Conservation (phyloP, 73 alveolate species). For the Paramecium tetraurelia region DNA sequence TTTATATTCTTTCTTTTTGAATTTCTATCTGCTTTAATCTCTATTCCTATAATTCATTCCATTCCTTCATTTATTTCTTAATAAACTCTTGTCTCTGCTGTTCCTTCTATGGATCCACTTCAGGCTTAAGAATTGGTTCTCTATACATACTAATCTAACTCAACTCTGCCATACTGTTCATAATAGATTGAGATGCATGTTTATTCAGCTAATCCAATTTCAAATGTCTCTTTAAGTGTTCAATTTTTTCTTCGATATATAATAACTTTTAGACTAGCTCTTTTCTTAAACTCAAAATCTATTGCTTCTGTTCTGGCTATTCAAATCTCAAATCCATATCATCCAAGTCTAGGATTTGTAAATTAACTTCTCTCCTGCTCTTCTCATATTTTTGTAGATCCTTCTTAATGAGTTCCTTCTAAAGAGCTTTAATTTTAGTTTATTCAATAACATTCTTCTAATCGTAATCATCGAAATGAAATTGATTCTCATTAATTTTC, state of each 20-base stretch:
- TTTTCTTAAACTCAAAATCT: neutral
- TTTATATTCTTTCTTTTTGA: neutral
- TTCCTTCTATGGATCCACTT: slow-evolving; percentile 23
- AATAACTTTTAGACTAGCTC: slow-evolving; percentile 8
- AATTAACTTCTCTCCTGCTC: neutral
- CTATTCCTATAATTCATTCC: slow-evolving; percentile 52
- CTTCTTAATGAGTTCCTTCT: slow-evolving; percentile 3
- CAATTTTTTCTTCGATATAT: slow-evolving; percentile 25
- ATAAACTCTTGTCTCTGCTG: slow-evolving; percentile 2
- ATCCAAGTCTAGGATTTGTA: slow-evolving; percentile 6
- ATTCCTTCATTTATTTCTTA: slow-evolving; percentile 44
- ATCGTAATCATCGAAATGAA: neutral
- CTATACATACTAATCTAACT: slow-evolving; percentile 32
- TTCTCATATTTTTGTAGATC: slow-evolving; percentile 18
- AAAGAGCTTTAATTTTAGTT: neutral
- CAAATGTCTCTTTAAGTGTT: slow-evolving; percentile 8
- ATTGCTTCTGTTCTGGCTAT: neutral
- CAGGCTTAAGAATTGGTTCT: neutral
- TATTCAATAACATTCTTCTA: neutral
- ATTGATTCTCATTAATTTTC: neutral
- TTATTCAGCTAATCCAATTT: neutral
- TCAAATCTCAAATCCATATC: slow-evolving; percentile 4
- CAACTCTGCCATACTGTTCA: neutral
- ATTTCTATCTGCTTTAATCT: slow-evolving; percentile 10
- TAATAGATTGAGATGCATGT: neutral